Evolutionary conservation across 257 asterid genomes (phyloP), one percentile per base, ranked within the genome.

Genomic region (Ilex asprella): DNA sequence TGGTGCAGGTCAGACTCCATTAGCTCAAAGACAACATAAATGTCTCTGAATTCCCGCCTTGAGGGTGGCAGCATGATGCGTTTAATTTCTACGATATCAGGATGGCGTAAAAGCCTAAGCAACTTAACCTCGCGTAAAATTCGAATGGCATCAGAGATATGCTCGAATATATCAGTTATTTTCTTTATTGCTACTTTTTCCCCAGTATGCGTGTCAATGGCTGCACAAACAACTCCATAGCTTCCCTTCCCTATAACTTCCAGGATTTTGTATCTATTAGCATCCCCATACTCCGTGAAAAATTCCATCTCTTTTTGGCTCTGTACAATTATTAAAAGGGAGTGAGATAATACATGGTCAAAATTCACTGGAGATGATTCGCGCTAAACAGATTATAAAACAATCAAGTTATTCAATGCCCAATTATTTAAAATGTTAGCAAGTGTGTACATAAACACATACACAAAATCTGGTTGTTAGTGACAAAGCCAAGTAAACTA

Each of bases 1-100:
- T 90, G 97, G 72, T 90, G 97, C 67, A 90, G 97, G 76, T 90
- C 97, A 12, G 97, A 90, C 70, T 90, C 97, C 97, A 90, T 90
- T 55, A 90, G 95, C 88, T 90, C 95, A 50, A 90, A 89, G 56
- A 89, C 95, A 61, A 89, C 97, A 70, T 79, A 89, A 55, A 89
- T 86, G 68, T 89, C 97, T 75, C 70, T 83, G 79, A 87, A 89
- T 66, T 89, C 97, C 35, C 95, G 78, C 63, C 80, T 83, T 30
- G 97, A 85, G 58, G 95, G 94, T 62, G 97, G 97, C 75, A 89
- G 60, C 95, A 89, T 85, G 69, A 87, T 83, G 69, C 94, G 77
- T 81, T 87, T 90, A 61, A 90, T 90, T 75, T 90, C 95, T 56
- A 90, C 97, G 65, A 90, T 90, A 73, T 90, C 97, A 7, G 96